Evolutionary conservation across 352 stramenopile species (phyloP).

Genomic region (Phytophthora boehmeriae): DNA sequence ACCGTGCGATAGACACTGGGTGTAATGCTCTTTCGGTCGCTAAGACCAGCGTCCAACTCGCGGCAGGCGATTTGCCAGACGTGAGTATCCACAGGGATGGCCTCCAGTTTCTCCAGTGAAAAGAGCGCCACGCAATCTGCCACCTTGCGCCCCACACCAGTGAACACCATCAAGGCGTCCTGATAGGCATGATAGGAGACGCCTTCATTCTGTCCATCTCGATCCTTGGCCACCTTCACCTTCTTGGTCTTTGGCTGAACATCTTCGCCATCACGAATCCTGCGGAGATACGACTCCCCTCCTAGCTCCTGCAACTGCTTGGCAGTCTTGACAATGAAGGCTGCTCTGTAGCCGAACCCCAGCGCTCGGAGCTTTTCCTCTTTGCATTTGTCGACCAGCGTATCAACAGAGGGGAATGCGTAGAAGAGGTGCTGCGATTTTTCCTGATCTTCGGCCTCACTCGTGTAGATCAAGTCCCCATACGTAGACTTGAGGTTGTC

Average conservation of each 20-base stretch:
- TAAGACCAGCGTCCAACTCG: slow-evolving; percentile 64
- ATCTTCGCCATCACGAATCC: slow-evolving; percentile 45
- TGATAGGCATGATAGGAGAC: slow-evolving; percentile 44
- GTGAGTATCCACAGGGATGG: slow-evolving; percentile 97
- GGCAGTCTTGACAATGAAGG: slow-evolving; percentile 88
- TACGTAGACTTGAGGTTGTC: slow-evolving; percentile 89
- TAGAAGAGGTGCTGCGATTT: slow-evolving; percentile 52
- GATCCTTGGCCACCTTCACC: background rate
- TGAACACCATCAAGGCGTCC: slow-evolving; percentile 65
- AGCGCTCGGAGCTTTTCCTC: slow-evolving; percentile 86
- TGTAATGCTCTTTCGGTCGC: slow-evolving; percentile 78
- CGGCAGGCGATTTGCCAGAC: slow-evolving; percentile 95
- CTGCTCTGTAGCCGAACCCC: slow-evolving; percentile 91
- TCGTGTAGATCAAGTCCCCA: slow-evolving; percentile 67
- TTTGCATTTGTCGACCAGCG: slow-evolving; percentile 67
- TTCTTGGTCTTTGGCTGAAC: slow-evolving; percentile 7
- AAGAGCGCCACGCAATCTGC: slow-evolving; percentile 98
- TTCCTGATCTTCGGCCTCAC: background rate
- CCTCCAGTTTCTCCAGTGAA: slow-evolving; percentile 90
- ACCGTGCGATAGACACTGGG: slow-evolving; percentile 88
- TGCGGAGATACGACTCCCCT: slow-evolving; percentile 64
- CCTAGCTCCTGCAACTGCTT: slow-evolving; percentile 69
- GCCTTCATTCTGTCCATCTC: background rate
- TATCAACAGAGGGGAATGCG: slow-evolving; percentile 91
- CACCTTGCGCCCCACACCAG: slow-evolving; percentile 94